These are phyloP conservation scores for Onygena corvina DNA, from an alignment of 2,329 filamentous ascomycete species.

Conservation along the genomic window DNA sequence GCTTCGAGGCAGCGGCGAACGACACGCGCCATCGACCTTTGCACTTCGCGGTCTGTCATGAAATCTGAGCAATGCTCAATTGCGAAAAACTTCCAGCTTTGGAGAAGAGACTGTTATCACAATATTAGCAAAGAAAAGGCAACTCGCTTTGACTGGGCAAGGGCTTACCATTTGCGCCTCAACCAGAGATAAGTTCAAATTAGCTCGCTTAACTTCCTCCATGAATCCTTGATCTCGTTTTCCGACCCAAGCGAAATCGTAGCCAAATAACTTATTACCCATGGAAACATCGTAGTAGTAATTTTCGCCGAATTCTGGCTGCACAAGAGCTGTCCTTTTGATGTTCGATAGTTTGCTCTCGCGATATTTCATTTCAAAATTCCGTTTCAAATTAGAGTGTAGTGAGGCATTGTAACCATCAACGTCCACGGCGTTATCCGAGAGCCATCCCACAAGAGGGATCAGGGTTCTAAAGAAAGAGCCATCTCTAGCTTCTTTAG, in stretches of 20 bases:
- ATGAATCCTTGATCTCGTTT: conserved; percentile 58
- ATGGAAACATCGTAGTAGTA: conserved; percentile 78
- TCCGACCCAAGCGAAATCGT: conserved; percentile 67
- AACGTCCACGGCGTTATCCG: conserved; percentile 65
- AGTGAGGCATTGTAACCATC: conserved; percentile 76
- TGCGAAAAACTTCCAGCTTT: conserved; percentile 79
- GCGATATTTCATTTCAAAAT: conserved; percentile 67
- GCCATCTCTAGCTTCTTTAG: conserved; percentile 61
- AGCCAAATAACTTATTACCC: conserved; percentile 62
- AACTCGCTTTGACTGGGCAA: neutral
- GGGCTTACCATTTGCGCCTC: conserved; percentile 71
- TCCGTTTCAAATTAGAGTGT: conserved; percentile 72
- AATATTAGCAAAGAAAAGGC: neutral
- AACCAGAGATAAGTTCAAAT: conserved; percentile 80
- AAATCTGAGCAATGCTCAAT: conserved; percentile 65
- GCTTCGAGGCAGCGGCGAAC: conserved; percentile 65
- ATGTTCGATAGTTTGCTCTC: conserved; percentile 65
- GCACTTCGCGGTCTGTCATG: conserved; percentile 43
- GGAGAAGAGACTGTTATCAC: conserved; percentile 54
- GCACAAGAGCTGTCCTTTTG: conserved; percentile 59
- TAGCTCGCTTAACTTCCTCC: conserved; percentile 73
- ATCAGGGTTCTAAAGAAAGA: conserved; percentile 59
- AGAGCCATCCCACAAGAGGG: conserved; percentile 64
- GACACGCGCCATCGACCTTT: conserved; percentile 60
- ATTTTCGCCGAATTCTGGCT: conserved; percentile 54